Evolutionary conservation across 805 yeast genomes (phyloP).

Genomic region (Ogataea thermomethanolica): DNA sequence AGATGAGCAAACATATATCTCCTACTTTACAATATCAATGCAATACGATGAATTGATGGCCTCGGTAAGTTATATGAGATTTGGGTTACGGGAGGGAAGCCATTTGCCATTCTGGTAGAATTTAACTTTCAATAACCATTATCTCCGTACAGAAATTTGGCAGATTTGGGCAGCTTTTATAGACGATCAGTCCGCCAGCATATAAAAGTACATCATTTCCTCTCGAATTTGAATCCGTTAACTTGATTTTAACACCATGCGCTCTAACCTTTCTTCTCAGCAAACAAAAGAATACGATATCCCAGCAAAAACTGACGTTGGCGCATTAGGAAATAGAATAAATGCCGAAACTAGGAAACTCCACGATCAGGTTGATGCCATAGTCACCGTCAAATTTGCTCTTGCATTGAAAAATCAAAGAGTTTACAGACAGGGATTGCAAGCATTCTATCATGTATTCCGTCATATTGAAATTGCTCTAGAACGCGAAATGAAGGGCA

Average conservation of each 20-base stretch:
- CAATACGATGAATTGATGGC: too few species aligned
- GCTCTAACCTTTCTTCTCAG: conserved; percentile 11
- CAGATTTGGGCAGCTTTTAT: conserved; percentile 13
- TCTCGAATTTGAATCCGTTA: not conserved
- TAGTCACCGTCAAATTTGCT: conserved; percentile 67
- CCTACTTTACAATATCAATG: too few species aligned
- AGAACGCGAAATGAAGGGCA: conserved; percentile 40
- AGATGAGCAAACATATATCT: too few species aligned
- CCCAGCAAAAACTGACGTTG: conserved; percentile 76
- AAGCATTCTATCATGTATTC: conserved; percentile 67
- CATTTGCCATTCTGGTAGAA: too few species aligned
- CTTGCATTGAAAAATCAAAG: conserved; percentile 72
- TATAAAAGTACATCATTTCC: conserved; percentile 5
- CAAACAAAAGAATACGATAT: conserved; percentile 44
- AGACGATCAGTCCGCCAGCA: not conserved
- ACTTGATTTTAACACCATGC: not conserved
- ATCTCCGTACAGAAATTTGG: conserved; percentile 15
- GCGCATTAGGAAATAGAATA: conserved; percentile 81
- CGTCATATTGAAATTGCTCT: conserved; percentile 56
- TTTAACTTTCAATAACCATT: conserved; percentile 3
- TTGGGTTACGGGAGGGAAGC: too few species aligned
- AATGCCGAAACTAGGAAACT: conserved; percentile 60
- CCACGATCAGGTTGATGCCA: conserved; percentile 67
- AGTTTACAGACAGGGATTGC: conserved; percentile 78
- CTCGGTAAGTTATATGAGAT: too few species aligned